Evolutionary conservation across 208 protist genomes (phyloP).

Genomic region (Histomonas meleagridis): DNA sequence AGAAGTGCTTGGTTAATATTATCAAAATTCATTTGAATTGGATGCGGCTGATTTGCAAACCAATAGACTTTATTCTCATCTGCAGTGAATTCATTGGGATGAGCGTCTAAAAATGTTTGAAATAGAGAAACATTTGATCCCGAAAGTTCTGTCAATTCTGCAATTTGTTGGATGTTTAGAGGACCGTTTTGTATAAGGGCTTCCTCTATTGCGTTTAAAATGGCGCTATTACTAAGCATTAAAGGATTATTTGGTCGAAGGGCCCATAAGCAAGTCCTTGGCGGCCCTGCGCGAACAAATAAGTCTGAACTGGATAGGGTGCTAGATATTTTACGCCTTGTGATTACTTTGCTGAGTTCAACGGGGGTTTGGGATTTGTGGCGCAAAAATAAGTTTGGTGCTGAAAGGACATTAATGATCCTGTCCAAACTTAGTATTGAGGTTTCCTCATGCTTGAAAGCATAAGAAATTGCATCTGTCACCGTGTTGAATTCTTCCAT

Average conservation of each 20-base stretch:
- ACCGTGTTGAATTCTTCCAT: no score
- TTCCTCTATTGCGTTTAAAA: not conserved
- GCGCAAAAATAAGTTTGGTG: not conserved
- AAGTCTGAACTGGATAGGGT: not conserved
- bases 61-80: not conserved
- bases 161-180: not conserved
- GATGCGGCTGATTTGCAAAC: not conserved
- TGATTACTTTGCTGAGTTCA: not conserved
- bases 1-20: not conserved
- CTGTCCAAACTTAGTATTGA: not conserved
- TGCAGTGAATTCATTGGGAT: not conserved
- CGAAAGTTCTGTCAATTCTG: not conserved
- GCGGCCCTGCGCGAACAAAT: not conserved
- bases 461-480: conserved; percentile 23
- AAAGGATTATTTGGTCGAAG: conserved; percentile 4
- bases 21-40: not conserved
- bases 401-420: not conserved
- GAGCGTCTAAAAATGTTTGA: not conserved
- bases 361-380: not conserved
- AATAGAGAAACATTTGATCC: not conserved
- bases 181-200: not conserved
- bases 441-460: not conserved
- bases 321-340: not conserved
- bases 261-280: conserved; percentile 7
- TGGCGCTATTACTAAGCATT: not conserved